Percentiles rank a stretch among this genome's conserved stretches.
Evolutionary conservation across 768 basidiomycete genomes (phyloP).

Genomic region (Macrolepiota dolichaula): DNA sequence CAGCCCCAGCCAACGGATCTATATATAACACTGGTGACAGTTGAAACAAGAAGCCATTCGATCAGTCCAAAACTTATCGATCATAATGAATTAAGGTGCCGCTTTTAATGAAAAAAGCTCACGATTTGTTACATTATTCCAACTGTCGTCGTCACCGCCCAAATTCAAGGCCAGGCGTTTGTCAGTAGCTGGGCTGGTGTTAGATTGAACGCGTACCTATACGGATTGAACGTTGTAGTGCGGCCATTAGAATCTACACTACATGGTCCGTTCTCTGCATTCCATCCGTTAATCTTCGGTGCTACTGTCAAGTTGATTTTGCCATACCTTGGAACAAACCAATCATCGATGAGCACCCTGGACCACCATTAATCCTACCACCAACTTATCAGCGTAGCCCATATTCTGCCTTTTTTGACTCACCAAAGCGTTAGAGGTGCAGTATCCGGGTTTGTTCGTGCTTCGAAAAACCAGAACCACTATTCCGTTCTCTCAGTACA

Average conservation of each 20-base stretch:
- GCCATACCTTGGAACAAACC: conserved; percentile 58
- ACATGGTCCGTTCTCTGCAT: conserved; percentile 7
- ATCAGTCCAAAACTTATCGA: neutral
- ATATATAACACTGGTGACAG: conserved; percentile 5
- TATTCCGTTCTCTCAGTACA: neutral
- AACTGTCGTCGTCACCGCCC: neutral
- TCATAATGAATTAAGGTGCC: neutral
- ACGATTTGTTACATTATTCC: conserved; percentile 9
- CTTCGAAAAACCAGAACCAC: conserved; percentile 71
- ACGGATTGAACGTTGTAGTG: conserved; percentile 1
- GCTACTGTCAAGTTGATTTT: neutral
- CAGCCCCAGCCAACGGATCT: neutral
- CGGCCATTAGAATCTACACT: neutral
- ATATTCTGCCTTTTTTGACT: conserved; percentile 41
- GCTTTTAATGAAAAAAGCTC: neutral
- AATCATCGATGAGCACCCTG: conserved; percentile 53
- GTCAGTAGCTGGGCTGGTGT: neutral
- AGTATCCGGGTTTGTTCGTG: conserved; percentile 53
- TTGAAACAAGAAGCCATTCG: neutral
- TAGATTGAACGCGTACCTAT: neutral
- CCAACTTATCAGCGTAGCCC: neutral
- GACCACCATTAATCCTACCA: conserved; percentile 23
- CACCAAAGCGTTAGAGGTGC: conserved; percentile 66
- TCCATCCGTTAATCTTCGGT: neutral
- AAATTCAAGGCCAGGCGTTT: neutral